phyloP scores from a whole-genome alignment of 306 rosid species.

The Fagus crenata region DNA sequence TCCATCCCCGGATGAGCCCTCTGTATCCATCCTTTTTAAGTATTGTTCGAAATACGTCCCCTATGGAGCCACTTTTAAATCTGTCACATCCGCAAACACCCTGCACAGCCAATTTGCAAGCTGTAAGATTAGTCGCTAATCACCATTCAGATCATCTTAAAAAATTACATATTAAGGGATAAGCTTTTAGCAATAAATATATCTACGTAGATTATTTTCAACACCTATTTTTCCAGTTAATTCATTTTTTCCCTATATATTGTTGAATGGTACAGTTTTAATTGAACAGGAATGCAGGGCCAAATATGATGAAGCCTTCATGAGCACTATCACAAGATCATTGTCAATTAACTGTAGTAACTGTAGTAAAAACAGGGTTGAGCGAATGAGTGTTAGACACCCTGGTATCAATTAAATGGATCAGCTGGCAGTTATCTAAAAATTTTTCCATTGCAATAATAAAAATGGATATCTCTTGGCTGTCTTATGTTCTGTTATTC shows the following conservation, averaged over 20 bases:
- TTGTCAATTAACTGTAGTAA: no score
- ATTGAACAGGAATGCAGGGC: background rate
- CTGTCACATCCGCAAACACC: conserved; percentile 97
- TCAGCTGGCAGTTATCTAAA: background rate
- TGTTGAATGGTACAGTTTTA: background rate
- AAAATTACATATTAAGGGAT: background rate
- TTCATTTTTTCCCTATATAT: background rate
- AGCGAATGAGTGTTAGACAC: no score
- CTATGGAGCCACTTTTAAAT: conserved; percentile 75
- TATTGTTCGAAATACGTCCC: conserved; percentile 68
- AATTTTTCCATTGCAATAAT: background rate
- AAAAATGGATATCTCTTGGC: background rate
- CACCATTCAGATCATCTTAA: background rate
- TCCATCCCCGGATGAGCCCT: conserved; percentile 96
- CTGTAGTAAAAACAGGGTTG: no score
- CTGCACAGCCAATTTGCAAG: conserved; percentile 44
- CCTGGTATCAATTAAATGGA: background rate
- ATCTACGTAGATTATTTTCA: background rate
- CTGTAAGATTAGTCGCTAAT: background rate
- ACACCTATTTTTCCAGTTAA: background rate
- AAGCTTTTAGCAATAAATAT: background rate
- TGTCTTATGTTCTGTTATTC: background rate
- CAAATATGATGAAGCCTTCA: background rate
- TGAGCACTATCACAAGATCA: background rate
- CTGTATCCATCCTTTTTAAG: conserved; percentile 74